Base-by-base conservation (phyloP, 257 asterid genomes). In the Lithospermum erythrorhizon region DNA sequence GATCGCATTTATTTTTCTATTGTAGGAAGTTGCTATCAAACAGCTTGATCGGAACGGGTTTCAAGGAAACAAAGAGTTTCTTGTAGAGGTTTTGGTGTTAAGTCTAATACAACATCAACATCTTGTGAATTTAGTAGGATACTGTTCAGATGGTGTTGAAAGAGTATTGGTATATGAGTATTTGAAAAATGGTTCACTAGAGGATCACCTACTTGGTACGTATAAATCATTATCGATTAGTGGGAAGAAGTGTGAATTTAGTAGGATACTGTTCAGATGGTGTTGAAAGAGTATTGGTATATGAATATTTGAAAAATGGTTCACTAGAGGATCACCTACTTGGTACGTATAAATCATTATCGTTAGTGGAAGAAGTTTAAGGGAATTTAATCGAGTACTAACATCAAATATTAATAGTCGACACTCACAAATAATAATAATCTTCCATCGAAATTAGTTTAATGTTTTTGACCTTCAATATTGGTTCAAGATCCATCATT, bases 201-300 rank as follows among this genome's bases (percentile, higher is more conserved):
- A 85, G 58, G 80, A 76, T 67, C 95, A 83, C 63, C 88, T 88
- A 45, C 86, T 85, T 53, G 81, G 88, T 84, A 83, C 29, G 82
- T 18, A n/a, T 5, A 22, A 49, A 35, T 35, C 14, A 35, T 6
- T 27, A 27, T 27, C 3, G 30, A 27, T 27, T 27, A 27, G 3
- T 27, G n/a, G n/a, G n/a, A n/a, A n/a, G n/a, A n/a, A n/a, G n/a
- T 1, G 96, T 85, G 21, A 85, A 69, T 53, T 78, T 88, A 29
- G 69, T 81, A 11, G 96, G 96, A 62, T 88, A 88, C 21, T 88
- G 96, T 57, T 72, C 86, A 10, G 93, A 85, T 61, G 96, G 95
- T 19, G 87, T 83, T 21, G 88, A 85, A 55, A 75, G 95, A 65
- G 65, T 85, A 48, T 73, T 85, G 52, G 87, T 88, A 37, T 85